Conservation (phyloP, 148 eudicot genomes). For the Chenopodium suecicum region DNA sequence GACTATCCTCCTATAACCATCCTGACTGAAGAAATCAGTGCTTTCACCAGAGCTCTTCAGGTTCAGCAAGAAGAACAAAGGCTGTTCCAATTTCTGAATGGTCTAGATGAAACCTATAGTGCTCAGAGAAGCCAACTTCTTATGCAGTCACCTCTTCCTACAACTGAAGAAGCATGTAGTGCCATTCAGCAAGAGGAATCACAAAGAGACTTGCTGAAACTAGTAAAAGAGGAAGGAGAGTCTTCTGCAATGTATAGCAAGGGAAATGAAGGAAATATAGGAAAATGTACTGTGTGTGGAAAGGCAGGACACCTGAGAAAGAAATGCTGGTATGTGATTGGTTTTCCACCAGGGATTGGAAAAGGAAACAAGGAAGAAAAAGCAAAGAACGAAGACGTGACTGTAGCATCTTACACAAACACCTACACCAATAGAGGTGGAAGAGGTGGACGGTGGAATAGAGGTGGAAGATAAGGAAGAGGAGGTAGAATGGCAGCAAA, state of each 20-base stretch:
- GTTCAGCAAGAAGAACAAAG: neutral
- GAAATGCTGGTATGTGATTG: neutral
- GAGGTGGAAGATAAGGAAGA: neutral
- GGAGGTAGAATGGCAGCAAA: neutral
- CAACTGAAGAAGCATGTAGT: neutral
- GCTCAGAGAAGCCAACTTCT: neutral
- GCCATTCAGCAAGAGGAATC: neutral
- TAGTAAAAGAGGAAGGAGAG: rapidly evolving
- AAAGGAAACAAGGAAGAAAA: neutral
- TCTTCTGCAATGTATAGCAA: neutral
- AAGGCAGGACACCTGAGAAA: neutral
- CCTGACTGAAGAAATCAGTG: neutral
- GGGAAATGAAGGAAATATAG: too few relatives aligned
- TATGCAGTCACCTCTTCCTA: neutral
- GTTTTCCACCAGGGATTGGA: neutral
- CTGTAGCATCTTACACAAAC: neutral
- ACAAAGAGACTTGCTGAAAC: neutral
- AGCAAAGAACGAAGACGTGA: neutral
- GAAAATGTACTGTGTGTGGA: neutral
- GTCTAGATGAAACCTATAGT: neutral
- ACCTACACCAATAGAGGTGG: too few relatives aligned
- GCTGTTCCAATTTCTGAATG: constrained; percentile 1
- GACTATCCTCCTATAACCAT: neutral
- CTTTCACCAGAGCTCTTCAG: neutral
- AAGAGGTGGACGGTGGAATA: neutral